phyloP scores from a whole-genome alignment of 2,329 filamentous ascomycete genomes.

The Geoglossum cookeanum region DNA sequence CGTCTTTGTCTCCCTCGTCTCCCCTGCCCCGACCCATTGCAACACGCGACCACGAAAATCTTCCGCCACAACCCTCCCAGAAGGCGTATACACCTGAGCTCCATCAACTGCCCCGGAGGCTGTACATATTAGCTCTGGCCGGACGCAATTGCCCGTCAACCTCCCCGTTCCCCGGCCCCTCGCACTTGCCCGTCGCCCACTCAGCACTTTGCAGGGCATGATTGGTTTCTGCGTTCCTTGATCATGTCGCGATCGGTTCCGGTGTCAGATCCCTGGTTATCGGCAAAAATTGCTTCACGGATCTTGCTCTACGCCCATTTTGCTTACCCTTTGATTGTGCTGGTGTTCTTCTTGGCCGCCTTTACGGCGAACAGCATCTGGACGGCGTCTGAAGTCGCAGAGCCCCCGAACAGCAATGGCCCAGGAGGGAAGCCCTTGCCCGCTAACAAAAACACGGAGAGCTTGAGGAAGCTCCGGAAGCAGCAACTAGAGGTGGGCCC shows the following conservation, averaged over 20 bases:
- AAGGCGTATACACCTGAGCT: background rate
- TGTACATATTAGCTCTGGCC: background rate
- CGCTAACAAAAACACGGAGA: constrained; percentile 32
- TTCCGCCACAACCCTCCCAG: background rate
- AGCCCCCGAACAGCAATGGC: constrained; percentile 40
- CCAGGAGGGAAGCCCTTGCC: constrained; percentile 79
- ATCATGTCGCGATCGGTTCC: constrained; percentile 2
- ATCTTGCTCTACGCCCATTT: constrained; percentile 32
- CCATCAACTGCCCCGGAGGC: background rate
- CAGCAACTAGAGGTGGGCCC: constrained; percentile 38
- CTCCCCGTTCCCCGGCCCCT: background rate
- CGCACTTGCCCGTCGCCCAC: background rate
- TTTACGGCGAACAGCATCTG: constrained; percentile 43
- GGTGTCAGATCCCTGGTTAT: constrained; percentile 2
- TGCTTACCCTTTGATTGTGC: constrained; percentile 42
- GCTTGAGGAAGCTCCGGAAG: constrained; percentile 22
- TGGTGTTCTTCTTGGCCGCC: constrained; percentile 42
- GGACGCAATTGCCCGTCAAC: background rate
- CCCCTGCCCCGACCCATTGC: no score
- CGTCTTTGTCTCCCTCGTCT: no score
- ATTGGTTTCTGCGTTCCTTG: background rate
- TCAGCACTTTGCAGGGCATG: background rate
- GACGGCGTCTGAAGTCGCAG: constrained; percentile 23
- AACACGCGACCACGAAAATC: constrained; percentile 3
- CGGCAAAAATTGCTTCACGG: constrained; percentile 22